These are phyloP conservation scores for Suillus cothurnatus DNA, from an alignment of 768 basidiomycete genomes.

Conservation along the genomic window DNA sequence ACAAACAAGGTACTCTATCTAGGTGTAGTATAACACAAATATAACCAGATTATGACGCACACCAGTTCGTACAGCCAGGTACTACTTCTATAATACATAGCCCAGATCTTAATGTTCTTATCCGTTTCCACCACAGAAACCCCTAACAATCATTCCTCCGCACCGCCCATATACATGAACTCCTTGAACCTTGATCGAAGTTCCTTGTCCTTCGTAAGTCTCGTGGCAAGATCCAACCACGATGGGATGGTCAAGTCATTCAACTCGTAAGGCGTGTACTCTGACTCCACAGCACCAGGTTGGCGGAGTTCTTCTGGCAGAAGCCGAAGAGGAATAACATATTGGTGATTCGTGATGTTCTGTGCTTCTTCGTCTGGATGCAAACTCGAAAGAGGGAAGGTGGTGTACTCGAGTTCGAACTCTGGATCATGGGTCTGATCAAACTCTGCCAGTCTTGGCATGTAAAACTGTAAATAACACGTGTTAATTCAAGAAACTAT, in stretches of 20 bases:
- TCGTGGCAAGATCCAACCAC: conserved; percentile 68
- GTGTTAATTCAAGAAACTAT: conserved; percentile 7
- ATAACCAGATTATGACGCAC: neutral
- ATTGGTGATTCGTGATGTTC: conserved; percentile 28
- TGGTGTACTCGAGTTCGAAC: conserved; percentile 80
- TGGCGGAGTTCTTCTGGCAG: conserved; percentile 53
- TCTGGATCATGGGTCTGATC: conserved; percentile 52
- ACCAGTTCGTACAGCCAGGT: too few relatives aligned
- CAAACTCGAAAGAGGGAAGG: conserved; percentile 49
- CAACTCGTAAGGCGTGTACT: conserved; percentile 72
- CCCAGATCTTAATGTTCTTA: too few relatives aligned
- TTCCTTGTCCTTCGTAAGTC: conserved; percentile 54
- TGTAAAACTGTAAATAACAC: conserved; percentile 52
- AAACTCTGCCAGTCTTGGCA: conserved; percentile 56
- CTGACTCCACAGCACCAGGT: conserved; percentile 43
- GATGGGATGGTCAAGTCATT: conserved; percentile 74
- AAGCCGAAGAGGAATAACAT: conserved; percentile 58
- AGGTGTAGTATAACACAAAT: neutral
- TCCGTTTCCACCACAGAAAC: too few relatives aligned
- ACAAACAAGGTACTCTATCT: neutral
- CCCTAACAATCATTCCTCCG: conserved; percentile 23
- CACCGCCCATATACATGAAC: conserved; percentile 71
- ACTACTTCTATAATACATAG: too few relatives aligned
- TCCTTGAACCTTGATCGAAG: conserved; percentile 63
- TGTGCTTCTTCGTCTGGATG: conserved; percentile 33